Percentiles rank a stretch among this genome's conserved stretches.
Evolutionary conservation across 495 filamentous ascomycete species (phyloP).

Genomic region (Glarea lozoyensis): DNA sequence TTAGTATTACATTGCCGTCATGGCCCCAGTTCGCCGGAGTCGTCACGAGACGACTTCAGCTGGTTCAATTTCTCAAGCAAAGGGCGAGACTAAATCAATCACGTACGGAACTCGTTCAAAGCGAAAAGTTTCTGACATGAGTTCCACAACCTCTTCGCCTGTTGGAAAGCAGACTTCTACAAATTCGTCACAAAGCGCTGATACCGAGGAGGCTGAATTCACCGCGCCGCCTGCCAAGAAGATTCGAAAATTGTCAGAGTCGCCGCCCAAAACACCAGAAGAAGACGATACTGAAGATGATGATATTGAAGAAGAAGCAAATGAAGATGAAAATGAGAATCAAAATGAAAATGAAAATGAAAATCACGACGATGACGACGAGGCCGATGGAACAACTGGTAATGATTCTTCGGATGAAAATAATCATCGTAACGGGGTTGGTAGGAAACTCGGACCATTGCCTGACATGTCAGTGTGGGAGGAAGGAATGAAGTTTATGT

Average conservation of each 20-base stretch:
- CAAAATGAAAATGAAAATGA: not conserved
- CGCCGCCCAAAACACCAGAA: slow-evolving; percentile 5
- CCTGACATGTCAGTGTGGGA: slow-evolving; percentile 4
- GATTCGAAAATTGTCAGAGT: slow-evolving; percentile 1
- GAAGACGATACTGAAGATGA: no score
- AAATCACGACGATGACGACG: not conserved
- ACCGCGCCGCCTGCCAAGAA: slow-evolving; percentile 11
- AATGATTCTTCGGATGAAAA: not conserved
- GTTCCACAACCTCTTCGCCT: not conserved
- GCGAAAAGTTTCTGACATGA: slow-evolving; percentile 6
- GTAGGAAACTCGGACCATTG: slow-evolving; percentile 1
- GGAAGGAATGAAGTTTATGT: no score
- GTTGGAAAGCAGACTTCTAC: not conserved
- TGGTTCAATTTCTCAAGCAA: slow-evolving; percentile 1
- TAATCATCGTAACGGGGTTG: not conserved
- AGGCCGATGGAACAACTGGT: not conserved
- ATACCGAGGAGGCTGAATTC: slow-evolving; percentile 1
- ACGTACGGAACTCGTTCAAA: slow-evolving; percentile 13
- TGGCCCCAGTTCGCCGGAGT: slow-evolving; percentile 5
- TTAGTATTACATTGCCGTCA: not conserved
- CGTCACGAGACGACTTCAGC: slow-evolving; percentile 7
- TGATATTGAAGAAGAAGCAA: no score
- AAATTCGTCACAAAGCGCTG: slow-evolving; percentile 1
- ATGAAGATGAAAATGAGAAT: no score
- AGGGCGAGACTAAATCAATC: slow-evolving; percentile 1